Conservation (phyloP, 805 yeast species). For the Metschnikowia koreensis region DNA sequence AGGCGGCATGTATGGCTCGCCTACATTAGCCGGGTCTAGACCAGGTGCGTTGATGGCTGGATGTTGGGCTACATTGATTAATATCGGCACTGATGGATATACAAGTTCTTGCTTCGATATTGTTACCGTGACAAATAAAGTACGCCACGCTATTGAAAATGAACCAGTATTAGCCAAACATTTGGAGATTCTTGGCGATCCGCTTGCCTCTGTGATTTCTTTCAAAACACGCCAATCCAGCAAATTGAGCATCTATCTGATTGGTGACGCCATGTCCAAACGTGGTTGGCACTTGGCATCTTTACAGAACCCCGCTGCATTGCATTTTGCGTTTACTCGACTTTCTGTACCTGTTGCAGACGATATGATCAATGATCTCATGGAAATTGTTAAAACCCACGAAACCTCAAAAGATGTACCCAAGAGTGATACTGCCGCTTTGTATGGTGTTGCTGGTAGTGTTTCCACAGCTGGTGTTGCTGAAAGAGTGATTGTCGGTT, state of each 20-base stretch:
- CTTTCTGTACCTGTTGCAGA: conserved; percentile 63
- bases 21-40: conserved; percentile 93
- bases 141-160: conserved; percentile 47
- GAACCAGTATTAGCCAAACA: conserved; percentile 48
- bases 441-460: conserved; percentile 96
- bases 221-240: conserved; percentile 50
- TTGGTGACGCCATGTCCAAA: conserved; percentile 66
- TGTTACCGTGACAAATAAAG: conserved; percentile 57
- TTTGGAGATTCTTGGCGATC: conserved; percentile 78
- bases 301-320: conserved; percentile 84
- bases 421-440: conserved; percentile 70
- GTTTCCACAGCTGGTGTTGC: conserved; percentile 81
- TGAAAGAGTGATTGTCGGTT: conserved; percentile 72
- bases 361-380: conserved; percentile 54
- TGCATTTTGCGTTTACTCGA: conserved; percentile 85
- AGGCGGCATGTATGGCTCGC: conserved; percentile 95
- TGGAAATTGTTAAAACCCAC: conserved; percentile 43
- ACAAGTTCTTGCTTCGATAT: conserved; percentile 62
- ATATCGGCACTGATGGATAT: conserved; percentile 85
- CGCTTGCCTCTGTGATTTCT: conserved; percentile 76
- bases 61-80: conserved; percentile 91
- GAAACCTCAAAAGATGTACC: conserved; percentile 25
- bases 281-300: conserved; percentile 89
- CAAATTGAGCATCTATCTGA: conserved; percentile 64
- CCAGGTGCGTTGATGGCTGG: conserved; percentile 98